A percentile compares a stretch with the other conserved stretches of the same genome.
These are phyloP conservation scores for Serendipita sp. DNA, from an alignment of 768 basidiomycete species.

Conservation along the genomic window DNA sequence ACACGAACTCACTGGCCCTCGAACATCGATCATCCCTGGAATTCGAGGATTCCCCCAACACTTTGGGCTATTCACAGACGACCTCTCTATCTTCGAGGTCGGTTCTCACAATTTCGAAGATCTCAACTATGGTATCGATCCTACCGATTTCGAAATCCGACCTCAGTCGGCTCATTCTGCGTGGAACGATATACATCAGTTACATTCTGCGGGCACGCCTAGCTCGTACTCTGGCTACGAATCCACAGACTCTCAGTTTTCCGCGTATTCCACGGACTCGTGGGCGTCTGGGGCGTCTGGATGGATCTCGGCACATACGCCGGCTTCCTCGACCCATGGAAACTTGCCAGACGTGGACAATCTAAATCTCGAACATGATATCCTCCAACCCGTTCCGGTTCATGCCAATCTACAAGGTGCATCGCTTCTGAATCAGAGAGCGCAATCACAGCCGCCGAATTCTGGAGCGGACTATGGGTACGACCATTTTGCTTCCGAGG, in stretches of 20 bases:
- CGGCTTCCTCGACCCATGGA: background rate
- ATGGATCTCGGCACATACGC: background rate
- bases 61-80: background rate
- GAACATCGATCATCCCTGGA: slow-evolving; percentile 2
- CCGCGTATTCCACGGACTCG: background rate
- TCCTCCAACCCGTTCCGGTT: background rate
- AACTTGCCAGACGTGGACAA: background rate
- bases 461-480: too few species aligned
- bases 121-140: background rate
- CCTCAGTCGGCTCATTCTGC: background rate
- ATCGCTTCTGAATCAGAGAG: background rate
- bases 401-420: background rate
- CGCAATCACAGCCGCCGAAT: background rate
- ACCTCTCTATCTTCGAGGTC: background rate
- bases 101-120: background rate
- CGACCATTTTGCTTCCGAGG: too few species aligned
- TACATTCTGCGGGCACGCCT: background rate
- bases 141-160: background rate
- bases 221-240: slow-evolving; percentile 4
- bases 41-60: background rate
- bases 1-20: slow-evolving; percentile 48
- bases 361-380: background rate
- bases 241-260: background rate
- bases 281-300: background rate
- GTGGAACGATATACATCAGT: background rate